Evolutionary conservation across 305 asterid species (phyloP).

Genomic region (Nicotiana rustica): DNA sequence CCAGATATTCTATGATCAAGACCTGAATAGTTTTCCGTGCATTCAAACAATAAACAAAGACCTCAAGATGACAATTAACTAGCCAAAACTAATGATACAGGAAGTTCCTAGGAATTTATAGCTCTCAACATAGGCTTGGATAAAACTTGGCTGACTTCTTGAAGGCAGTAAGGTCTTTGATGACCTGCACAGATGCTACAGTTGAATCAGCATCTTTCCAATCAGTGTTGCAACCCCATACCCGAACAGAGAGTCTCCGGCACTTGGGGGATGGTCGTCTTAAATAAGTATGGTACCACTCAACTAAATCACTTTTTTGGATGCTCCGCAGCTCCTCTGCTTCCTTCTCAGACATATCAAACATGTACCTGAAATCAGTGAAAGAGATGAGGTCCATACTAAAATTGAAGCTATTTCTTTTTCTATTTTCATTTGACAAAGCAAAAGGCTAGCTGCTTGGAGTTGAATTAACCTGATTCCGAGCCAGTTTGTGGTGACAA

Average conservation of each 20-base stretch:
- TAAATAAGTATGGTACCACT: slow-evolving; percentile 78
- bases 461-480: slow-evolving; percentile 14
- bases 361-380: slow-evolving; percentile 80
- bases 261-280: slow-evolving; percentile 82
- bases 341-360: slow-evolving; percentile 82
- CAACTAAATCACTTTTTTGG: slow-evolving; percentile 65
- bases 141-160: slow-evolving; percentile 71
- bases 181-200: slow-evolving; percentile 55
- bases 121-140: slow-evolving; percentile 69
- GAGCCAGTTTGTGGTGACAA: background rate
- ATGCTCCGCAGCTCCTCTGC: slow-evolving; percentile 69
- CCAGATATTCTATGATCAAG: background rate
- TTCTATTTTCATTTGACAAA: slow-evolving; percentile 11
- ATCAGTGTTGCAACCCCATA: slow-evolving; percentile 92
- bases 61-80: background rate
- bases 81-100: slow-evolving; percentile 9
- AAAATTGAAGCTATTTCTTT: slow-evolving; percentile 1
- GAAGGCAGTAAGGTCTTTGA: slow-evolving; percentile 63
- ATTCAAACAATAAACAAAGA: background rate
- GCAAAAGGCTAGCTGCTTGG: background rate
- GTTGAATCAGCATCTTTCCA: slow-evolving; percentile 50
- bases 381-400: slow-evolving; percentile 16
- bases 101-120: background rate
- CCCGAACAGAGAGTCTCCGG: slow-evolving; percentile 82
- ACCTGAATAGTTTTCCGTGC: background rate